A percentile compares a stretch with the other conserved stretches of the same genome.
Evolutionary conservation across 176 grass and related monocot genomes (phyloP).

Genomic region (Avena sativa): DNA sequence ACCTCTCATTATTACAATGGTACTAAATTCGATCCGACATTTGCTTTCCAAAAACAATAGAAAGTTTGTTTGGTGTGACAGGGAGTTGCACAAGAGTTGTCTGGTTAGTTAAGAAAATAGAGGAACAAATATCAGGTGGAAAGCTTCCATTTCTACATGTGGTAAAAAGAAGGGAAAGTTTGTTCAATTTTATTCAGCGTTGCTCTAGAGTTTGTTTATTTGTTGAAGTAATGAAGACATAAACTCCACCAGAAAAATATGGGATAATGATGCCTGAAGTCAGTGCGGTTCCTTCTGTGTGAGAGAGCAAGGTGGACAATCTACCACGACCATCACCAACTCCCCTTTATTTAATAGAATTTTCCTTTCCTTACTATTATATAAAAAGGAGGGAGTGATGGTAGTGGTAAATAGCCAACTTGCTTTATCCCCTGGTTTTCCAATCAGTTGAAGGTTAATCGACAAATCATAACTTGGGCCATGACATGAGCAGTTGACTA

Average conservation of each 20-base stretch:
- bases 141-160: not conserved
- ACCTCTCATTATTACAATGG: not conserved
- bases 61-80: not conserved
- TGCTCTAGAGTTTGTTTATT: not conserved
- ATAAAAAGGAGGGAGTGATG: slow-evolving; percentile 4
- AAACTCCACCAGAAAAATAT: not conserved
- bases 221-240: not conserved
- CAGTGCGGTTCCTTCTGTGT: not conserved
- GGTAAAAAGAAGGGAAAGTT: not conserved
- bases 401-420: not conserved
- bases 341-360: not conserved
- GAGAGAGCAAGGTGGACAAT: not conserved
- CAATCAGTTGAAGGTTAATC: not conserved
- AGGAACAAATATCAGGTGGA: not conserved
- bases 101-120: not conserved
- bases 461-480: not conserved
- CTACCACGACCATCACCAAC: not conserved
- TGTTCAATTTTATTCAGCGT: not conserved
- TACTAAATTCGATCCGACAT: not conserved
- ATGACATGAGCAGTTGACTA: not conserved
- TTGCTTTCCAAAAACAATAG: not conserved
- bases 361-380: not conserved
- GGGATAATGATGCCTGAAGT: not conserved
- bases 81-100: not conserved
- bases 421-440: not conserved